phyloP scores from a whole-genome alignment of 192 early-diverging fungal species.

The Gonapodya sp. region DNA sequence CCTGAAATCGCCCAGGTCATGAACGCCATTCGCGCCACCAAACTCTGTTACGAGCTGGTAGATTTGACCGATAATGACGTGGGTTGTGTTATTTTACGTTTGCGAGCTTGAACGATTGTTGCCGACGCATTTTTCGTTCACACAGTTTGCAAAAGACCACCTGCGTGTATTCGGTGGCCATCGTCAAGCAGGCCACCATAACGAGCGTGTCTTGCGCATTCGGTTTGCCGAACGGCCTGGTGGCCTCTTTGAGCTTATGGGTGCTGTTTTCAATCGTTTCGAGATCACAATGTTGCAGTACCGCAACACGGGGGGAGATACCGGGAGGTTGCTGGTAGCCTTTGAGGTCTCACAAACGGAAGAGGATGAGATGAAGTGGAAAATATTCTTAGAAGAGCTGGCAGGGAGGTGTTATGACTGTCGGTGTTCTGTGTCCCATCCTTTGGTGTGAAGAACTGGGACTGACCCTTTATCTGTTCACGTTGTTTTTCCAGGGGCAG shows the following conservation, averaged over 20 bases:
- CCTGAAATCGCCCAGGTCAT: not conserved
- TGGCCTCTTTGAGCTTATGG: constrained; percentile 26
- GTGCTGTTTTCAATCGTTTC: constrained; percentile 19
- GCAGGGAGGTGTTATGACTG: not conserved
- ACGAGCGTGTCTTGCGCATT: constrained; percentile 22
- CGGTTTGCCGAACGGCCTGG: constrained; percentile 38
- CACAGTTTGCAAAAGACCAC: not conserved
- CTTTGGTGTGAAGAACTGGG: too few relatives aligned
- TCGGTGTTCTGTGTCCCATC: not conserved
- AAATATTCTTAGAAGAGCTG: constrained; percentile 21
- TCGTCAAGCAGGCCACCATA: not conserved
- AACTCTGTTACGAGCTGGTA: constrained; percentile 17
- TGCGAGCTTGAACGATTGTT: constrained; percentile 18
- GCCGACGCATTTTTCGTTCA: constrained; percentile 17
- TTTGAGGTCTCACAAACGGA: constrained; percentile 27
- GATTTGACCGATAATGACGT: constrained; percentile 37
- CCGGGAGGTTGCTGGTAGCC: constrained; percentile 30
- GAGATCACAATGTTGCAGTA: constrained; percentile 43
- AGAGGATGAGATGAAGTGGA: constrained; percentile 16
- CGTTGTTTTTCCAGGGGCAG: not conserved
- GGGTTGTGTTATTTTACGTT: constrained; percentile 25
- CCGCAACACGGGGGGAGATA: constrained; percentile 35
- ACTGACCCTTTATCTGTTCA: not conserved
- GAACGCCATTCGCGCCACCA: not conserved
- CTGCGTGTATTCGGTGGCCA: not conserved